Base-by-base conservation (phyloP, 768 basidiomycete species). In the Butyriboletus loyo region DNA sequence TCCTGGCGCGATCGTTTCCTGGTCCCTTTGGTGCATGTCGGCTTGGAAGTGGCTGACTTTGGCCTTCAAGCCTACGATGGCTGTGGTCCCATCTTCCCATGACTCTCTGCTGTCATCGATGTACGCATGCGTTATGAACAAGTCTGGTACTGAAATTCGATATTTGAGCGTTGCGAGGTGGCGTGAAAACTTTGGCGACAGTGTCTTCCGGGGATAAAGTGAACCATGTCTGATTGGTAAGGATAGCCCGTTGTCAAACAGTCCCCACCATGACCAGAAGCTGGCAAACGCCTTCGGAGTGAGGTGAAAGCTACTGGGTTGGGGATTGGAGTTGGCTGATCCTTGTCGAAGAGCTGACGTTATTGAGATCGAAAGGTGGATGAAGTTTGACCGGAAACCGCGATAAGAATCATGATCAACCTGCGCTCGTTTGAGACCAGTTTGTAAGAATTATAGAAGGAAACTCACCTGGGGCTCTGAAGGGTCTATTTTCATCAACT, bases 81-180 rank as follows among this genome's bases (percentile, higher is more conserved):
- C 82, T 4, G 87, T 86, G 38, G 85, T 79, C 9, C 93, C 92
- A 59, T 85, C 79, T 7, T 75, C 73, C 92, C 92, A 95, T 22
- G 89, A 86, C 53, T 90, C 85, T 66, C 82, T 73, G 0, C 81
- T 81, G 50, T 92, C 85, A 62, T 95, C 89, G 11, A 87, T 79
- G 68, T 97, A 97, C 15, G 83, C 84, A 66, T 98, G 95, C 52
- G 89, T 85, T 57, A 98, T 80, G 68, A 84, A 92, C 8, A 98
- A 68, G 30, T 83, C 80, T n/a, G 84, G 79, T 10, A 97, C 73
- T 17, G 81, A 76, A 53, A 95, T 80, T 30, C 88, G 83, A 68
- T 97, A 97, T 69, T 97, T 97, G 67, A 98, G 73, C 3, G 95
- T 97, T 13, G 89, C 93, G 22, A 95, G 72, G 67, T 93, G 90